phyloP scores from a whole-genome alignment of 1,284 basidiomycete genomes.

The Ceratobasidium papillatum region DNA sequence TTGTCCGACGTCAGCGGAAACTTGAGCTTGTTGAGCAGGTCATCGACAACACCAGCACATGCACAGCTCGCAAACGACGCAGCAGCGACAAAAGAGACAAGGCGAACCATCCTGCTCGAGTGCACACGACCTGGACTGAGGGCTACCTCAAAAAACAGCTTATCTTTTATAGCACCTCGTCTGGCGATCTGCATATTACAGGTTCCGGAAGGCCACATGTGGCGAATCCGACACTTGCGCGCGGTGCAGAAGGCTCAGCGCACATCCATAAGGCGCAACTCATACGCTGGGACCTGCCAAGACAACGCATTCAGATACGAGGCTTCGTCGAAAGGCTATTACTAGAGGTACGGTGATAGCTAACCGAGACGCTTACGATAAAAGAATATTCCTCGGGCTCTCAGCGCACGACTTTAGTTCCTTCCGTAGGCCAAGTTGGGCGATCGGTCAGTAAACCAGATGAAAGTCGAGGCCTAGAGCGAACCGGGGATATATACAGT shows the following conservation, averaged over 20 bases:
- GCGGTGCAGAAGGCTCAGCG: slow-evolving; percentile 3
- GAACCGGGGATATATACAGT: neutral
- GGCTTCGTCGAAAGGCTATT: neutral
- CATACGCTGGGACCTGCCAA: slow-evolving; percentile 15
- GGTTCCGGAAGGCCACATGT: neutral
- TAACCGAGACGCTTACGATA: neutral
- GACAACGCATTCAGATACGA: neutral
- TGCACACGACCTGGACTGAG: neutral
- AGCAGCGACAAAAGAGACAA: slow-evolving; percentile 11
- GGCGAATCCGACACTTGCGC: slow-evolving; percentile 5
- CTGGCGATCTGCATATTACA: neutral
- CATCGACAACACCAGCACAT: neutral
- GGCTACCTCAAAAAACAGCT: neutral
- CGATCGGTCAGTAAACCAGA: neutral
- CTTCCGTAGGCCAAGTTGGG: neutral
- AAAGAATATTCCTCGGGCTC: neutral
- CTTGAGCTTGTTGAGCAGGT: slow-evolving; percentile 2
- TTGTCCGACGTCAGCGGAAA: slow-evolving; percentile 20
- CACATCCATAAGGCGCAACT: slow-evolving; percentile 9
- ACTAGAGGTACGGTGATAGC: neutral
- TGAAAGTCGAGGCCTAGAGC: neutral
- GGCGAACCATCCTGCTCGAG: slow-evolving; percentile 20
- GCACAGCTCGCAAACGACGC: slow-evolving; percentile 11
- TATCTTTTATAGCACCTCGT: slow-evolving; percentile 18
- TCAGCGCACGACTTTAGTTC: neutral